Evolutionary conservation across 2,329 filamentous ascomycete species (phyloP), one percentile per base, ranked within the genome.

Genomic region (Phaeosphaeria sp.): DNA sequence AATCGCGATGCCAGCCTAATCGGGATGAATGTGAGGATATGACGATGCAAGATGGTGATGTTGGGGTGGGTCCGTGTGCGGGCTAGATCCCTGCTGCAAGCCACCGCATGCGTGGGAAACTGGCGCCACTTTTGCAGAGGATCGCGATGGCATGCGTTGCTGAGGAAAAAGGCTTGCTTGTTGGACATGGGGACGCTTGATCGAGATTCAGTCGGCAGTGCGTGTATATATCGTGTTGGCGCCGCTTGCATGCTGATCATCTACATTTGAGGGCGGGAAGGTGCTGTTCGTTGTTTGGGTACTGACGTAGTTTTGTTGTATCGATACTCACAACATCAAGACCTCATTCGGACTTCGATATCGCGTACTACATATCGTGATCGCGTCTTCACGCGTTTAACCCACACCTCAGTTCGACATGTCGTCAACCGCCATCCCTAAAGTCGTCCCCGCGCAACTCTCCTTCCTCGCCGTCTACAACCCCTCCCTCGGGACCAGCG

Each of bases 381-480:
- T 39, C 30, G 36, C 36, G 22, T 25, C 20, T 20, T 4, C 18
- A 24, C 42, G 4, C 20, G 3, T n/a, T 27, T 4, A 27, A 5
- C 25, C 25, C 25, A 8, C 25, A 27, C 8, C 8, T 8, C 25
- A 27, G 7, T 2, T 9, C 17, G 48, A 17, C 33, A 75, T 72
- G 71, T 72, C 69, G 44, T 71, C 70, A 9, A 67, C 65, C 0
- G 55, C 57, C 1, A 53, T 69, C 2, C 65, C 74, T 27, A 74
- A 72, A 58, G 76, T 91, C 63, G 81, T 89, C 33, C 93, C 95
- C 44, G 94, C 94, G 36, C 91, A 91, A 73, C 86, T 98, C 27
- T 91, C 91, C 69, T 98, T 95, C 77, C 85, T 99, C 46, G 89
- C 94, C 75, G 96, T 99, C 75, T 99, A 96, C 83, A 98, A 96